Conservation (phyloP, 371 early-diverging fungal species). For the Umbelopsis sp. region DNA sequence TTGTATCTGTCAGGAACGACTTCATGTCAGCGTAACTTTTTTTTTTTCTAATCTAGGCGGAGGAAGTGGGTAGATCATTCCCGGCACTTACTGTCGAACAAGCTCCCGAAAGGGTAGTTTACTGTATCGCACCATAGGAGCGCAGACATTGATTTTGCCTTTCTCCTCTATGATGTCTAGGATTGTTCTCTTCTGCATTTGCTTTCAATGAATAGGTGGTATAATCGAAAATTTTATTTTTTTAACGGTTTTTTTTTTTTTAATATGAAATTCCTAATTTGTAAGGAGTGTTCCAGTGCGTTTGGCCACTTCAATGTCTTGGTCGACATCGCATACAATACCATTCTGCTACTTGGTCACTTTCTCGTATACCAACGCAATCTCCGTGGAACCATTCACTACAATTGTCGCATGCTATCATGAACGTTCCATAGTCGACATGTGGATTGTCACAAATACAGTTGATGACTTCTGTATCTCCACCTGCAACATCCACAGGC, state of each 20-base stretch:
- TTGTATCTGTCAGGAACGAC: constrained; percentile 66
- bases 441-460: constrained; percentile 73
- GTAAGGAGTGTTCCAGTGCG: neutral
- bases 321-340: constrained; percentile 38
- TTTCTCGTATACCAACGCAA: constrained; percentile 66
- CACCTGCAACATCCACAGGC: neutral
- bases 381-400: constrained; percentile 78
- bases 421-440: constrained; percentile 74
- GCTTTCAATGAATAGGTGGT: neutral
- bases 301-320: neutral
- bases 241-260: neutral
- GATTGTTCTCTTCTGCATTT: constrained; percentile 31
- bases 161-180: constrained; percentile 56
- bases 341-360: constrained; percentile 53
- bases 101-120: constrained; percentile 93
- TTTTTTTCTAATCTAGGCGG: neutral
- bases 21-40: constrained; percentile 15
- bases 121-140: constrained; percentile 98
- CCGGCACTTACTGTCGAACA: constrained; percentile 67
- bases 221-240: constrained; percentile 2
- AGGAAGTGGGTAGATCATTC: neutral
- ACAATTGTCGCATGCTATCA: constrained; percentile 82
- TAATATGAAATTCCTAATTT: neutral
- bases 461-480: constrained; percentile 51
- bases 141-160: constrained; percentile 77